phyloP scores from a whole-genome alignment of 2,329 filamentous ascomycete genomes.

The Phaeophleospora eucalypticola region DNA sequence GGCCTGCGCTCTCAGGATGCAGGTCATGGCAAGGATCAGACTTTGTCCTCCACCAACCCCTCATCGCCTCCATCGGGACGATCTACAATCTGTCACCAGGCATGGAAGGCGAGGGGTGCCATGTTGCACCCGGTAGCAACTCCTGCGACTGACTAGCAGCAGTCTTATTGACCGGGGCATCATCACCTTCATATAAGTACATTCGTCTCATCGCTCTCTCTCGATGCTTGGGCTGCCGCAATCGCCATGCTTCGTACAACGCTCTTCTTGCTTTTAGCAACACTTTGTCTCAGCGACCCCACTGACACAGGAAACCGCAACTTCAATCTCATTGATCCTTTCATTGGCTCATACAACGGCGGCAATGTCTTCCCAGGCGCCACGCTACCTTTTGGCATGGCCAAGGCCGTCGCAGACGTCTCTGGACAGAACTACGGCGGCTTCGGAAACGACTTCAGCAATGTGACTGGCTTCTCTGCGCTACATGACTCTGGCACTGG shows the following conservation, averaged over 20 bases:
- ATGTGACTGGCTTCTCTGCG: conserved; percentile 42
- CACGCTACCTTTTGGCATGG: conserved; percentile 43
- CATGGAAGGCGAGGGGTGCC: too few species aligned
- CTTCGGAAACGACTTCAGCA: conserved; percentile 47
- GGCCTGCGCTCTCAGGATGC: background rate
- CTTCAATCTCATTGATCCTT: conserved; percentile 35
- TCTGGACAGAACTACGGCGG: conserved; percentile 53
- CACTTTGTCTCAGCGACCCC: too few species aligned
- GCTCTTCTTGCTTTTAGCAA: too few species aligned
- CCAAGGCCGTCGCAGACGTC: conserved; percentile 44
- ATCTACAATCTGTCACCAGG: too few species aligned
- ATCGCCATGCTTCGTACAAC: too few species aligned
- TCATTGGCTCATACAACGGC: conserved; percentile 40
- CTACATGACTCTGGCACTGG: conserved; percentile 51
- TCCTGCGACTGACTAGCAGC: too few species aligned
- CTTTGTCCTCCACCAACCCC: background rate
- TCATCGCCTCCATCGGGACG: conserved; percentile 1
- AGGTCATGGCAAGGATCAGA: background rate
- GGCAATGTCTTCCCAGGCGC: conserved; percentile 40
- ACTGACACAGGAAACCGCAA: conserved; percentile 6
- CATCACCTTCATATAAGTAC: too few species aligned
- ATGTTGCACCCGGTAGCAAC: too few species aligned
- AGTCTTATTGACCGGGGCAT: too few species aligned
- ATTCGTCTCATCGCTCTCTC: too few species aligned
- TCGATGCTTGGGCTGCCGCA: too few species aligned